These are phyloP conservation scores for Populus nigra DNA, from an alignment of 345 rosid species.

Conservation along the genomic window DNA sequence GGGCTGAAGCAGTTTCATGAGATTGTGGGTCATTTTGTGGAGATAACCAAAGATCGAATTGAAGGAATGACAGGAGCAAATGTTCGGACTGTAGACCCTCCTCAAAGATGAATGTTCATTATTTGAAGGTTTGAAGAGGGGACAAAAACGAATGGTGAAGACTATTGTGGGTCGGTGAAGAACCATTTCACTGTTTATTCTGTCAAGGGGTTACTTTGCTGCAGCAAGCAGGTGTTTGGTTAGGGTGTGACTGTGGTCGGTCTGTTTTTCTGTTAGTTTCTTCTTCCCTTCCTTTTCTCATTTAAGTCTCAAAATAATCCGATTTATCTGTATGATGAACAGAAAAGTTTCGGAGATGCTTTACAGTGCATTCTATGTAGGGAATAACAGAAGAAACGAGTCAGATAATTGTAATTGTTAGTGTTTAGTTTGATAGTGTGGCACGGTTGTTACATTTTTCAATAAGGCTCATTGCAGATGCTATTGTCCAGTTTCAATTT, in stretches of 20 bases:
- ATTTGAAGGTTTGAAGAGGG: constrained; percentile 4
- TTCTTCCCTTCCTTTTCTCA: constrained; percentile 19
- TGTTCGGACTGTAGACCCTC: constrained; percentile 86
- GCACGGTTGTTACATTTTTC: constrained; percentile 18
- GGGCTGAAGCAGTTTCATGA: constrained; percentile 94
- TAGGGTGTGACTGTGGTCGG: constrained; percentile 38
- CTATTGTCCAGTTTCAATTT: neutral
- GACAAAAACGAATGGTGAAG: neutral
- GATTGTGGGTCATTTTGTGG: constrained; percentile 91
- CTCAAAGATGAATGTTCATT: constrained; percentile 62
- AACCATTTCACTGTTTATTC: constrained; percentile 19
- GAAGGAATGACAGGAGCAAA: constrained; percentile 89
- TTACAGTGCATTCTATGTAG: constrained; percentile 26
- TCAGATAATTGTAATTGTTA: constrained; percentile 31
- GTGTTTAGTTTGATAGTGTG: constrained; percentile 32
- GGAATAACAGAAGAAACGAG: constrained; percentile 29
- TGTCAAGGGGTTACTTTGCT: constrained; percentile 32
- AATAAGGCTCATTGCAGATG: constrained; percentile 25
- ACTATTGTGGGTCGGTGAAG: neutral
- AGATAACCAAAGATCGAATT: constrained; percentile 81
- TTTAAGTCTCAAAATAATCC: constrained; percentile 47
- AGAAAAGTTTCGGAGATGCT: constrained; percentile 26
- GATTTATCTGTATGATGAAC: constrained; percentile 33
- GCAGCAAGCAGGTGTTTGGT: constrained; percentile 33
- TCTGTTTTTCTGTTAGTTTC: constrained; percentile 30